phyloP scores from a whole-genome alignment of 2,329 filamentous ascomycete genomes.

The Alternaria tenuissima region DNA sequence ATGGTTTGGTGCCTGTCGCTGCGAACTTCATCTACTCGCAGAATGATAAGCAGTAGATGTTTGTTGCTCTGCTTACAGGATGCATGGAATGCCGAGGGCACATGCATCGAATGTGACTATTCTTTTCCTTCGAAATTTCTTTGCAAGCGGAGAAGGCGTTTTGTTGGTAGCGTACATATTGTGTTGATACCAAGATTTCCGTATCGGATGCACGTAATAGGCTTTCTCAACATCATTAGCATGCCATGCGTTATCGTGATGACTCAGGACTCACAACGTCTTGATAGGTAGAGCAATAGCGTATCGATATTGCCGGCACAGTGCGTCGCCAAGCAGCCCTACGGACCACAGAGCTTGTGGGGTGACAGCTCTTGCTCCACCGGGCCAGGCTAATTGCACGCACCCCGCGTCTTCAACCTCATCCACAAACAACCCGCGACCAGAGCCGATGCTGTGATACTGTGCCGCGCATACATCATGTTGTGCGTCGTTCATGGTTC shows the following conservation, averaged over 20 bases:
- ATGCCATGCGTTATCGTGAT: not conserved
- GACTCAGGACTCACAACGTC: not conserved
- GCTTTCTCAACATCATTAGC: not conserved
- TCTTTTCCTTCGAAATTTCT: not conserved
- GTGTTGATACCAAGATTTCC: not conserved
- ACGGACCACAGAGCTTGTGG: not conserved
- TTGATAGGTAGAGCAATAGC: not conserved
- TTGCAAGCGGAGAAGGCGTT: not conserved
- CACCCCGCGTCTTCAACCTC: not conserved
- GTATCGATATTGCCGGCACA: not conserved
- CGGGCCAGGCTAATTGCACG: not conserved
- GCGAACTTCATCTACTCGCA: constrained; percentile 58
- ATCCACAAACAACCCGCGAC: not conserved
- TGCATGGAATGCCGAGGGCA: constrained; percentile 9
- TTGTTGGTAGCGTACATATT: not conserved
- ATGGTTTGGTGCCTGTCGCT: constrained; percentile 58
- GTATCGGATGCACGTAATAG: not conserved
- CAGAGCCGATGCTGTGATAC: not conserved
- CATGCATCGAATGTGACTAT: not conserved
- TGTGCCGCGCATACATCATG: not conserved
- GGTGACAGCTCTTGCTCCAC: not conserved
- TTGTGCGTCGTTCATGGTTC: not conserved
- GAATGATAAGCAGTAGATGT: constrained; percentile 57
- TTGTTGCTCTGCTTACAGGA: not conserved
- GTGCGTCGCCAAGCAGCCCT: not conserved